These are phyloP conservation scores for Cutaneotrichosporon mucoides DNA, from an alignment of 1,284 basidiomycete species.

Conservation along the genomic window DNA sequence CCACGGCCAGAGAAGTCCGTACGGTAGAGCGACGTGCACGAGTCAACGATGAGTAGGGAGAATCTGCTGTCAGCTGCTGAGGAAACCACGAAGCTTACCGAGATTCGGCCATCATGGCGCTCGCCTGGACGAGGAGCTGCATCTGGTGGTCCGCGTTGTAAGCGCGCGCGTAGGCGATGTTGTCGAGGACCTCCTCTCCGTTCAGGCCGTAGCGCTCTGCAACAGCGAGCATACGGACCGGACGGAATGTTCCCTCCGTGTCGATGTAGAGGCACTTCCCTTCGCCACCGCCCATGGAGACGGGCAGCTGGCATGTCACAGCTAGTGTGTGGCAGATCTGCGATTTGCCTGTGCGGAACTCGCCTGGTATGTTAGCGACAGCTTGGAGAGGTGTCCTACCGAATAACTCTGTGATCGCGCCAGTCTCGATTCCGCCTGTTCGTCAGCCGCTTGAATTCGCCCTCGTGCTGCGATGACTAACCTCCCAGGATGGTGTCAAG, in stretches of 20 bases:
- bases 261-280: constrained; percentile 99
- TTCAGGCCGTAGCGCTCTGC: constrained; percentile 94
- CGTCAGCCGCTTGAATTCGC: not conserved
- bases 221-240: constrained; percentile 86
- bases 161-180: constrained; percentile 96
- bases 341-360: constrained; percentile 97
- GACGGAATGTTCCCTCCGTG: constrained; percentile 98
- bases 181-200: constrained; percentile 96
- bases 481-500: constrained; percentile 94
- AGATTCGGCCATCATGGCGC: constrained; percentile 95
- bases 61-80: constrained; percentile 59
- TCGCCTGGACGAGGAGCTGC: constrained; percentile 81
- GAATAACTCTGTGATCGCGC: constrained; percentile 96
- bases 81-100: constrained; percentile 56
- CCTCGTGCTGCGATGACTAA: constrained; percentile 40
- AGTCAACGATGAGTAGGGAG: constrained; percentile 93
- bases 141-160: constrained; percentile 99
- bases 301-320: constrained; percentile 93
- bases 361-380: constrained; percentile 47
- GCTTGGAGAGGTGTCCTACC: constrained; percentile 51
- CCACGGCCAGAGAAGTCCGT: constrained; percentile 96
- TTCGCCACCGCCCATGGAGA: constrained; percentile 97
- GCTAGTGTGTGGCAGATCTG: constrained; percentile 98
- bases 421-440: constrained; percentile 92
- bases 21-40: constrained; percentile 91